Conservation (phyloP, 495 filamentous ascomycete species). For the Hypomontagnella monticulosa region DNA sequence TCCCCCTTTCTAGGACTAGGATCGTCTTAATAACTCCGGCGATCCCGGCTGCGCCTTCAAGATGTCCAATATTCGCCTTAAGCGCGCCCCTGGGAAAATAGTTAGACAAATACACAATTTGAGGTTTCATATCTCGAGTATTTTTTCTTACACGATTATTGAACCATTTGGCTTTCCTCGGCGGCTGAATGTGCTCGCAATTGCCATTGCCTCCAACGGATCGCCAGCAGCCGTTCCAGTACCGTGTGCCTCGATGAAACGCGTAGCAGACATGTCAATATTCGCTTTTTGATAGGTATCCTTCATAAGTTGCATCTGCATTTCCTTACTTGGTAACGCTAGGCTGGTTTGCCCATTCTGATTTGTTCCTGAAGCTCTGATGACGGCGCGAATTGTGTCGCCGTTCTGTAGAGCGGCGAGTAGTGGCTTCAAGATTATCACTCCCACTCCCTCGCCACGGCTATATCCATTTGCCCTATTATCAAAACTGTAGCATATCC, state of each 20-base stretch:
- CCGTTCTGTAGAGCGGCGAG: slow-evolving; percentile 53
- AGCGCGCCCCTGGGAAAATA: slow-evolving; percentile 51
- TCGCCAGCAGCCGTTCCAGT: slow-evolving; percentile 63
- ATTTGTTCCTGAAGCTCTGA: slow-evolving; percentile 61
- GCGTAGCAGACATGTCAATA: slow-evolving; percentile 49
- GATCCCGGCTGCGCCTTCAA: slow-evolving; percentile 59
- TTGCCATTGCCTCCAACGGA: slow-evolving; percentile 48
- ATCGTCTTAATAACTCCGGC: slow-evolving; percentile 61
- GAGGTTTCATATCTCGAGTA: no score
- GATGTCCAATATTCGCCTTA: slow-evolving; percentile 63
- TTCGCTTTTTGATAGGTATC: slow-evolving; percentile 57
- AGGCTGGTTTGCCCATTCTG: slow-evolving; percentile 58
- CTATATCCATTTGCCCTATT: slow-evolving; percentile 65
- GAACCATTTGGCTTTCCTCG: background rate
- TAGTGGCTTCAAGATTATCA: slow-evolving; percentile 62
- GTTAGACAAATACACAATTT: no score
- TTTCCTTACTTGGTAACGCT: slow-evolving; percentile 56
- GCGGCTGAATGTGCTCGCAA: background rate
- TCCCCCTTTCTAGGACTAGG: slow-evolving; percentile 52
- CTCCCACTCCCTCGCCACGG: slow-evolving; percentile 64
- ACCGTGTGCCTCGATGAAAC: slow-evolving; percentile 61
- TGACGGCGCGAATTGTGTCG: slow-evolving; percentile 63
- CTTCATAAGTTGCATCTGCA: slow-evolving; percentile 62
- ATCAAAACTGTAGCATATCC: slow-evolving; percentile 63
- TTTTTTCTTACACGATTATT: no score